These are phyloP conservation scores for Alternaria ventricosa DNA, from an alignment of 2,329 filamentous ascomycete species.

Conservation along the genomic window DNA sequence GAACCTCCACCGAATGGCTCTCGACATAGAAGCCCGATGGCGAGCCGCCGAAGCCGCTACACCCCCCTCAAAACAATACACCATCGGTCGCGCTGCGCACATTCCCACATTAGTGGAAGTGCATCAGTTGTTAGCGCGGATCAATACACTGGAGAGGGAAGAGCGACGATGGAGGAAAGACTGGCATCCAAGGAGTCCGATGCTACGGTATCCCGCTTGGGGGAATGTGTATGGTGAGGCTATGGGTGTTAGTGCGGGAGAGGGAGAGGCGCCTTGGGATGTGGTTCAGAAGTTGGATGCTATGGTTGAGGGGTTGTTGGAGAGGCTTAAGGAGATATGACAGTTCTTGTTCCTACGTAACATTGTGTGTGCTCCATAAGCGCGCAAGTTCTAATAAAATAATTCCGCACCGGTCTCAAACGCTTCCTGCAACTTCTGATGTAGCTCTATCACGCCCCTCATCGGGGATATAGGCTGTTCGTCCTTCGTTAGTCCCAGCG, in stretches of 20 bases:
- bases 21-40: not conserved
- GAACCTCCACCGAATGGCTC: not conserved
- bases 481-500: not conserved
- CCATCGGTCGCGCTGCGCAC: not conserved
- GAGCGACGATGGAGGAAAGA: not conserved
- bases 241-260: not conserved
- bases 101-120: not conserved
- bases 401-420: not conserved
- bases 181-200: slow-evolving; percentile 1
- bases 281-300: not conserved
- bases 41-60: not conserved
- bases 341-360: not conserved
- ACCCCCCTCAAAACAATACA: not conserved
- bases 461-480: not conserved
- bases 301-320: not conserved
- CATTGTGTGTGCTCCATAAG: not conserved
- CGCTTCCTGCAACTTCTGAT: not conserved
- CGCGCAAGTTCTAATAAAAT: not conserved
- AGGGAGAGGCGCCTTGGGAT: not conserved
- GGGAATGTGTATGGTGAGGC: not conserved
- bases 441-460: not conserved
- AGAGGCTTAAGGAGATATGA: not conserved
- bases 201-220: slow-evolving; percentile 4
- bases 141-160: not conserved
- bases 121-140: not conserved